A percentile compares a stretch with the other conserved stretches of the same genome.
Evolutionary conservation across 2,329 filamentous ascomycete species (phyloP).

Genomic region (Cyphellophora europaea): DNA sequence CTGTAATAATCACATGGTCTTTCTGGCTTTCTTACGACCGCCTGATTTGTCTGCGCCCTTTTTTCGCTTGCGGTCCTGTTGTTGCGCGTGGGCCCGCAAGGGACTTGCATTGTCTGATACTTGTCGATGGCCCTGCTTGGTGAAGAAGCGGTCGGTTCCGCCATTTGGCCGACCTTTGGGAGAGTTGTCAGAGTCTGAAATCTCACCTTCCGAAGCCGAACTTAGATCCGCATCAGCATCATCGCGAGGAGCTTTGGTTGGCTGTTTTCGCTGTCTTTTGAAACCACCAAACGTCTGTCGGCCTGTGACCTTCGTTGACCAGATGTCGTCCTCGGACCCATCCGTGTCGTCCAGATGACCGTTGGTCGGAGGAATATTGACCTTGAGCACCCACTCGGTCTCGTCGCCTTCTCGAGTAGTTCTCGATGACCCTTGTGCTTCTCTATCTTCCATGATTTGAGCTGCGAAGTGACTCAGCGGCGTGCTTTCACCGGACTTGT

Average conservation of each 20-base stretch:
- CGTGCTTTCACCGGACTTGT: slow-evolving; percentile 1
- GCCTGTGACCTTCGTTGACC: slow-evolving; percentile 8
- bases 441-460: not conserved
- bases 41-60: slow-evolving; percentile 2
- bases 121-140: too few relatives aligned
- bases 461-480: not conserved
- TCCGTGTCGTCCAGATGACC: not conserved
- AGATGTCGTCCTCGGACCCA: slow-evolving; percentile 11
- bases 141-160: too few relatives aligned
- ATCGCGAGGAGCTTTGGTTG: slow-evolving; percentile 1
- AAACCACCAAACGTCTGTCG: slow-evolving; percentile 17
- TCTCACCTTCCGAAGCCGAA: slow-evolving; percentile 6
- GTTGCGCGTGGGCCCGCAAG: not conserved
- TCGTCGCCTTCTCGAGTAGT: slow-evolving; percentile 11
- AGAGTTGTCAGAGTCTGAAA: too few relatives aligned
- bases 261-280: slow-evolving; percentile 9
- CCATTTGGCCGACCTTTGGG: too few relatives aligned
- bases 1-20: slow-evolving; percentile 11
- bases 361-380: not conserved
- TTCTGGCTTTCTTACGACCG: slow-evolving; percentile 8
- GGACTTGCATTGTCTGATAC: not conserved
- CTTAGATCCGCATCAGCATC: slow-evolving; percentile 8
- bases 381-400: slow-evolving; percentile 18
- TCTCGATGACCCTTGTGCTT: slow-evolving; percentile 1
- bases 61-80: not conserved